A percentile compares a stretch with the other conserved stretches of the same genome.
phyloP scores from a whole-genome alignment of 306 rosid genomes.

The Acmispon strigosus region DNA sequence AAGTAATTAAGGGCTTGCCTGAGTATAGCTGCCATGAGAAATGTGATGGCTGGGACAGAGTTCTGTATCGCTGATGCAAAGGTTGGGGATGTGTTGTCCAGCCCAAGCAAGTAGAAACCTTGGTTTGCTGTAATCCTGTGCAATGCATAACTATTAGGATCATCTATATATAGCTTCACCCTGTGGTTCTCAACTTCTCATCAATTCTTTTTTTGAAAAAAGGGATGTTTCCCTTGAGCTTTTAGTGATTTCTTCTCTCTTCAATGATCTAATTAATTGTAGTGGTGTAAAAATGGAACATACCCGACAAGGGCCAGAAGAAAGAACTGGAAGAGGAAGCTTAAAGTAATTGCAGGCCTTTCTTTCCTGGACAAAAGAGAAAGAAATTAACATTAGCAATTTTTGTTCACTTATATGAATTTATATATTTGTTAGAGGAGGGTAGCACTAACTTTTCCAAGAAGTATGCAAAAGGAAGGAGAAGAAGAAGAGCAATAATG shows the following conservation, averaged over 20 bases:
- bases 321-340: slow-evolving; percentile 71
- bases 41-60: slow-evolving; percentile 96
- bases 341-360: slow-evolving; percentile 74
- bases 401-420: background rate
- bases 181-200: no score
- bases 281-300: background rate
- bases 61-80: slow-evolving; percentile 95
- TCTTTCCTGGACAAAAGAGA: slow-evolving; percentile 55
- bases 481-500: slow-evolving; percentile 77
- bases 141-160: no score
- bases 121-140: slow-evolving; percentile 92
- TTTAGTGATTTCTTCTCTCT: no score
- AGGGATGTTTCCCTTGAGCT: no score
- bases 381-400: background rate
- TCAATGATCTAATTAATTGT: background rate
- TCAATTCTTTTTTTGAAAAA: no score
- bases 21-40: slow-evolving; percentile 88
- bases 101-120: slow-evolving; percentile 94
- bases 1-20: slow-evolving; percentile 30
- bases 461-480: slow-evolving; percentile 85
- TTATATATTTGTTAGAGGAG: background rate
- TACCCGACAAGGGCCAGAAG: slow-evolving; percentile 92
- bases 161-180: no score
- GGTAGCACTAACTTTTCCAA: slow-evolving; percentile 55
- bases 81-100: slow-evolving; percentile 95